phyloP scores from a whole-genome alignment of 2,329 filamentous ascomycete genomes.

The Sclerotinia minor region DNA sequence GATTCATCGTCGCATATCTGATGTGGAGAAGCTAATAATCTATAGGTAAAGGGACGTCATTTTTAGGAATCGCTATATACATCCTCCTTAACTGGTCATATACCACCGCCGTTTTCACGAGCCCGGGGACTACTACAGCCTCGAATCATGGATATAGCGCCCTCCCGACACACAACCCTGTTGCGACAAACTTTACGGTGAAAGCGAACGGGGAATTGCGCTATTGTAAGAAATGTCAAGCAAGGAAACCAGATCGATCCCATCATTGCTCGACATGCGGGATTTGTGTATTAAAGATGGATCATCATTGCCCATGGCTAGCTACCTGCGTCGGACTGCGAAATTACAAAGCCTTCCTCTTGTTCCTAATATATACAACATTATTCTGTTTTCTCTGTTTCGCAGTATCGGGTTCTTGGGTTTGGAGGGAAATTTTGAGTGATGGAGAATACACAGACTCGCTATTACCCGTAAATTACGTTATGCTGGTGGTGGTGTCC shows the following conservation, averaged over 20 bases:
- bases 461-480: slow-evolving; percentile 84
- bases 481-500: slow-evolving; percentile 80
- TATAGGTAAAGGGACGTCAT: slow-evolving; percentile 56
- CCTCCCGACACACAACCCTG: slow-evolving; percentile 67
- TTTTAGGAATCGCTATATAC: slow-evolving; percentile 71
- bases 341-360: slow-evolving; percentile 93
- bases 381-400: slow-evolving; percentile 84
- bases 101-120: slow-evolving; percentile 88
- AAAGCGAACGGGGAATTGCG: slow-evolving; percentile 84
- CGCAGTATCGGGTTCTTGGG: slow-evolving; percentile 74
- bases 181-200: slow-evolving; percentile 79
- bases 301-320: slow-evolving; percentile 98
- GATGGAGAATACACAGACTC: slow-evolving; percentile 71
- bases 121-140: slow-evolving; percentile 72
- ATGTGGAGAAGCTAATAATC: slow-evolving; percentile 24
- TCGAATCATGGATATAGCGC: slow-evolving; percentile 69
- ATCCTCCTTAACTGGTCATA: slow-evolving; percentile 83
- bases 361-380: slow-evolving; percentile 88
- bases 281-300: slow-evolving; percentile 97
- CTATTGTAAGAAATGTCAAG: slow-evolving; percentile 97
- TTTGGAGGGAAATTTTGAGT: slow-evolving; percentile 77
- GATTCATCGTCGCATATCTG: slow-evolving; percentile 28
- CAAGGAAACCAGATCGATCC: slow-evolving; percentile 88
- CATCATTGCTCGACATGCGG: slow-evolving; percentile 97
- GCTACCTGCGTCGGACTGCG: slow-evolving; percentile 90